These are phyloP conservation scores for Aspergillus calidoustus DNA, from an alignment of 2,329 filamentous ascomycete genomes.

Conservation along the genomic window DNA sequence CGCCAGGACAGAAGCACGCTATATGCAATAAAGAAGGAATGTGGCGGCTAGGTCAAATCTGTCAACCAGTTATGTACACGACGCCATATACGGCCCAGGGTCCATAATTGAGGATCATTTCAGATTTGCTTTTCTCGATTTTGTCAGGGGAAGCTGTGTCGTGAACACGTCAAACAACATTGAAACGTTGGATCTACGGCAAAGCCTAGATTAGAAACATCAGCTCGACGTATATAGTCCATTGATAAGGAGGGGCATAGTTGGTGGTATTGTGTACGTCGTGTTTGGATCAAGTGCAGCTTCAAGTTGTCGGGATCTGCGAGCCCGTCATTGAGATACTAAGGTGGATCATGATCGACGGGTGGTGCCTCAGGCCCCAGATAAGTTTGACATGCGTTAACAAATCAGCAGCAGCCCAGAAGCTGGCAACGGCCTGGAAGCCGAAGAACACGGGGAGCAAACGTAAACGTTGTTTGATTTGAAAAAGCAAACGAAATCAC, in stretches of 20 bases:
- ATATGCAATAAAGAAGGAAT: slow-evolving; percentile 13
- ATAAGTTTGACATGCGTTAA: background rate
- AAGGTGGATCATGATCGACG: slow-evolving; percentile 10
- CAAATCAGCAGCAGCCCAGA: background rate
- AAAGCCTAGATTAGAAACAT: background rate
- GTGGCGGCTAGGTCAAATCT: slow-evolving; percentile 2
- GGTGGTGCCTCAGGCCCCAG: background rate
- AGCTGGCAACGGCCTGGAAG: background rate
- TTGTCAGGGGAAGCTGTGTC: background rate
- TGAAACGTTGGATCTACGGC: background rate
- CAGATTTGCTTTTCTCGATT: background rate
- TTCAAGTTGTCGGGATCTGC: no score
- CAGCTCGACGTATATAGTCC: background rate
- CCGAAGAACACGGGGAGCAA: background rate
- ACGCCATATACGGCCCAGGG: background rate
- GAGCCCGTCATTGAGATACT: no score
- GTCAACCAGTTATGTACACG: background rate
- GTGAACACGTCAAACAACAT: background rate
- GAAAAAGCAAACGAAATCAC: slow-evolving; percentile 1
- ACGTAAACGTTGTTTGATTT: slow-evolving; percentile 1
- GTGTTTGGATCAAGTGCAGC: no score
- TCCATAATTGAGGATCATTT: background rate
- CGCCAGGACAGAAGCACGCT: background rate
- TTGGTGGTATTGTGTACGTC: no score
- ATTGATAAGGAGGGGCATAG: background rate